Conservation (phyloP, 2,329 filamentous ascomycete genomes). For the Zasmidium cellare region DNA sequence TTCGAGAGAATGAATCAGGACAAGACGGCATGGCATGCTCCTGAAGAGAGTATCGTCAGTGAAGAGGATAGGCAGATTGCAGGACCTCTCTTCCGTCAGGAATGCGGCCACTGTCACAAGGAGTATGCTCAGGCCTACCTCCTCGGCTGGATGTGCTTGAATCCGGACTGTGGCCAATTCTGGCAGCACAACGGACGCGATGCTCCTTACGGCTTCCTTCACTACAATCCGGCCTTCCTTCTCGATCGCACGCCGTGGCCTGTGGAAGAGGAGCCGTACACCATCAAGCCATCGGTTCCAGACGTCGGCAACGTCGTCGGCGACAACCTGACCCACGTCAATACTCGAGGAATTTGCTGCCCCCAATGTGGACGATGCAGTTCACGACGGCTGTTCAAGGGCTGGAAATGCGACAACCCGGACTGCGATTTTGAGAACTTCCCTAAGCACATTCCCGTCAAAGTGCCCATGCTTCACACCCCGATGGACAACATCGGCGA, state of each 20-base stretch:
- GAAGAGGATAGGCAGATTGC: constrained; percentile 9
- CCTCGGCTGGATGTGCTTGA: constrained; percentile 60
- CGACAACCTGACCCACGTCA: constrained; percentile 52
- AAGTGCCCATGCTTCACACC: constrained; percentile 24
- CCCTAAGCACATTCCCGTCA: constrained; percentile 27
- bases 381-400: constrained; percentile 59
- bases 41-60: constrained; percentile 16
- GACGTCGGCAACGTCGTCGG: constrained; percentile 40
- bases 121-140: constrained; percentile 43
- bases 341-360: constrained; percentile 67
- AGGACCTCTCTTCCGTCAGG: constrained; percentile 35
- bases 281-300: constrained; percentile 43
- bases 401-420: constrained; percentile 60
- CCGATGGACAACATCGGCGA: constrained; percentile 32
- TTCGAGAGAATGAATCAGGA: constrained; percentile 62
- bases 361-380: constrained; percentile 63
- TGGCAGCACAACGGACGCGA: constrained; percentile 47
- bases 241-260: constrained; percentile 51
- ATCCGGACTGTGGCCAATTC: constrained; percentile 53
- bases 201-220: constrained; percentile 36
- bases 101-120: constrained; percentile 32
- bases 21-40: constrained; percentile 50
- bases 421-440: constrained; percentile 47
- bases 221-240: constrained; percentile 61
- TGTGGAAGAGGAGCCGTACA: constrained; percentile 39